Base-by-base conservation (phyloP, 768 basidiomycete species). In the Daedaleopsis nitida region DNA sequence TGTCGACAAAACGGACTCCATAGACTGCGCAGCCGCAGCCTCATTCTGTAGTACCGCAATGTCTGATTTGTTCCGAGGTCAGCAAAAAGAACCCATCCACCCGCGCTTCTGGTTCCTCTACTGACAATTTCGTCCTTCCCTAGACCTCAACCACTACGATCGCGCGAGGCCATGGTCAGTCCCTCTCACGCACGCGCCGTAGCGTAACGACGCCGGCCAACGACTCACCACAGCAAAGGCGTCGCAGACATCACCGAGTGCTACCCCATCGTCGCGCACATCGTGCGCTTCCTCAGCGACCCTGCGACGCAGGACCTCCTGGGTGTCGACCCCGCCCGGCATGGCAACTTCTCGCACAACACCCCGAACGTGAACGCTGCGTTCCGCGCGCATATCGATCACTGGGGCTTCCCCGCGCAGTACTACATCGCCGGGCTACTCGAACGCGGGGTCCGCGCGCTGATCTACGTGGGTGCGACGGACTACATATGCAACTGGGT, bases 401-500 rank as follows among this genome's bases (percentile, higher is more conserved):
- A 35, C 23, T 59, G 71, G 48, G 50, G 38, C 1, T 70, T 72
- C 65, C 67, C 68, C 16, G 71, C 77, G 9, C 66, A 74, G 35
- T 62, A 62, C 53, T 83, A 87, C 70, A 76, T 87, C 57, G 76
- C 75, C 16, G 81, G 77, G 21, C 74, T 86, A 19, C 78, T 88
- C 34, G 83, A 86, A 63, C 78, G 83, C 21, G 80, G 77, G 35
- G 69, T 86, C 19, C 72, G 76, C n/a, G 75, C 84, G 32, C 74
- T 87, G 45, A 78, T 83, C 35, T 86, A 83, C 67, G 82, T 80
- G 43, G 86, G 85, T 6, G 78, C 77, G 43, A 78, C 83, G 62
- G 84, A 86, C 67, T 83, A 76, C 75, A 78, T 81, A 24, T 84
- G 83, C 68, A 88, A 88, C 67, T 84, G 81, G 81, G 71, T 72